Conservation (phyloP, 257 asterid genomes). For the Solanum dulcamara region DNA sequence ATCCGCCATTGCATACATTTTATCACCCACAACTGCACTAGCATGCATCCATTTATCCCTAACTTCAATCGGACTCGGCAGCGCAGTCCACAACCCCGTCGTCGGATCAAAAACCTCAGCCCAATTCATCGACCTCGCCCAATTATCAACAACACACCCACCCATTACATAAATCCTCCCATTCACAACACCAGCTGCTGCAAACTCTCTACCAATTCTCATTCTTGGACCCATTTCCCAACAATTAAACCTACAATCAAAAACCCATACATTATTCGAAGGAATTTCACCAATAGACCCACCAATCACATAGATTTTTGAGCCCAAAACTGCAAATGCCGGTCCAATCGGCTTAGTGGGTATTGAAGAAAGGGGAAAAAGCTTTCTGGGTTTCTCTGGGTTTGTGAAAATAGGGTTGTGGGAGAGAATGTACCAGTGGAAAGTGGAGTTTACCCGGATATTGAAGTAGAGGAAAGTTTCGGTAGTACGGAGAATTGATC, state of each 20-base stretch:
- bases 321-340: conserved; percentile 46
- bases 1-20: conserved; percentile 75
- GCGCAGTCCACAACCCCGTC: conserved; percentile 36
- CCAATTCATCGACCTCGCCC: conserved; percentile 72
- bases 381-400: conserved; percentile 2
- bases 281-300: conserved; percentile 67
- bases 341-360: conserved; percentile 61
- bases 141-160: conserved; percentile 77
- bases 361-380: conserved; percentile 37
- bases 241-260: conserved; percentile 56
- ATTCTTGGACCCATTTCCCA: conserved; percentile 75
- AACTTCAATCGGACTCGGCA: conserved; percentile 62
- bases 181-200: conserved; percentile 52
- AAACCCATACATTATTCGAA: conserved; percentile 44
- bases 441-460: conserved; percentile 43
- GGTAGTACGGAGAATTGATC: conserved; percentile 44
- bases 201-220: conserved; percentile 64
- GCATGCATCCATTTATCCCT: conserved; percentile 98
- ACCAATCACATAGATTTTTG: conserved; percentile 56
- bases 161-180: conserved; percentile 74
- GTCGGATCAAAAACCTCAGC: conserved; percentile 67
- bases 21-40: conserved; percentile 52
- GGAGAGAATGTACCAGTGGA: conserved; percentile 48
- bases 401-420: conserved; percentile 11
- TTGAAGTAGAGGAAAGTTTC: conserved; percentile 49